Evolutionary conservation across 306 rosid genomes (phyloP), one percentile per base, ranked within the genome.

Genomic region (Mimosa pudica): DNA sequence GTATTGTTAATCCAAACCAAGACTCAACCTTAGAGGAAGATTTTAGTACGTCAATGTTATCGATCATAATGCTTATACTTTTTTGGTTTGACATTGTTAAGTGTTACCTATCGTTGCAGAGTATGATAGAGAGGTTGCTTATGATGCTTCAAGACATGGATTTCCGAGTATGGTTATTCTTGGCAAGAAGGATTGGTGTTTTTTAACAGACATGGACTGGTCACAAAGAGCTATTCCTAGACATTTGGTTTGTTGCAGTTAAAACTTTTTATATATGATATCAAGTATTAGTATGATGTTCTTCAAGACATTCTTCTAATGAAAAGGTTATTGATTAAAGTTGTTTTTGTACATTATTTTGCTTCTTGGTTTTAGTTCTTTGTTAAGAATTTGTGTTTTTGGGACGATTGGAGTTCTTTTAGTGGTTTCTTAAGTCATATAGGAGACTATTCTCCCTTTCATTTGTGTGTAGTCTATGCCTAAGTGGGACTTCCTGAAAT

Each of bases 141-240:
- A 62, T 82, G 81, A 82, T 92, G 97, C 97, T 91, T 11, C 93
- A 74, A 70, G 97, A 94, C 86, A 78, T 73, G 58, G 97, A 94
- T 80, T 92, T 88, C 86, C 92, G 98, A 67, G 98, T 94, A 82
- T 90, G 97, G 47, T 87, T 89, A 77, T 85, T 85, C 63, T 42
- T 94, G 73, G 97, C 93, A 61, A 88, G 90, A 84, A 87, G 86
- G 66, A 86, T 92, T 51, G 85, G 89, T 78, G 90, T 94, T 83
- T 97, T 94, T 88, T 92, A 92, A 83, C 94, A 89, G 81, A 94
- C 95, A 58, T 92, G 97, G 98, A 97, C 91, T 85, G 98, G 97
- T 20, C 98, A 94, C 71, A 87, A 87, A 76, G 98, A 91, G 82
- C 88, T 94, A 73, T 94, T 94, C 85, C 88, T 88, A 58, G 98